Evolutionary conservation across 2,329 filamentous ascomycete species (phyloP).

Genomic region (Diatrype stigma): DNA sequence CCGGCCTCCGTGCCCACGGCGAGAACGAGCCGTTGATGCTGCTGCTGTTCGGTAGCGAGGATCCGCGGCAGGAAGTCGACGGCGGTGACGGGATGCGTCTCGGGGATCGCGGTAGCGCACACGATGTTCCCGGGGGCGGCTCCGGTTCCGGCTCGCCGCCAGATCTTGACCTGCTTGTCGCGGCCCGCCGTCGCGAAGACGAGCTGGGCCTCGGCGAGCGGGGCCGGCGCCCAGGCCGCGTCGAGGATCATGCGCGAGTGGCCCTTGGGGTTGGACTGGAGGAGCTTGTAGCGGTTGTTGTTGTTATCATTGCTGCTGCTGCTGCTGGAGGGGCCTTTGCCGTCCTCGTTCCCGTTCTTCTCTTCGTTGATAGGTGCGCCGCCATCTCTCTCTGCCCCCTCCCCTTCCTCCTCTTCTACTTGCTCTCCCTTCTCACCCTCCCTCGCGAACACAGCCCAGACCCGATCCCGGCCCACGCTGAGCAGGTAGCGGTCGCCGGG

Average conservation of each 20-base stretch:
- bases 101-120: constrained; percentile 49
- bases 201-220: constrained; percentile 18
- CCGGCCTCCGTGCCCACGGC: constrained; percentile 57
- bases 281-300: constrained; percentile 50
- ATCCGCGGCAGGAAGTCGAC: constrained; percentile 56
- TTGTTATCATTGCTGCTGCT: too few relatives aligned
- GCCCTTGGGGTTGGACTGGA: constrained; percentile 71
- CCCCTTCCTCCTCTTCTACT: constrained; percentile 12
- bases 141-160: constrained; percentile 40
- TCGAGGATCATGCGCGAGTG: constrained; percentile 92
- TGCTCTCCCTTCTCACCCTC: constrained; percentile 17
- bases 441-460: constrained; percentile 79
- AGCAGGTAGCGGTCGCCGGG: constrained; percentile 69
- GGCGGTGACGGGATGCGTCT: constrained; percentile 63
- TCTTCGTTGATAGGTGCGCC: not conserved
- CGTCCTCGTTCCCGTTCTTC: not conserved
- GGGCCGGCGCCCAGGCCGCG: constrained; percentile 71
- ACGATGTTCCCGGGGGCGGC: constrained; percentile 36
- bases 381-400: constrained; percentile 12
- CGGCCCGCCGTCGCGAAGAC: constrained; percentile 84
- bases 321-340: constrained; percentile 11
- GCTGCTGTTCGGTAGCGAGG: not conserved
- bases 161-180: constrained; percentile 79
- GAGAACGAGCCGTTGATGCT: constrained; percentile 34
- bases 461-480: constrained; percentile 85